Base-by-base conservation (phyloP, 495 filamentous ascomycete species). In the Neurospora sp. region DNA sequence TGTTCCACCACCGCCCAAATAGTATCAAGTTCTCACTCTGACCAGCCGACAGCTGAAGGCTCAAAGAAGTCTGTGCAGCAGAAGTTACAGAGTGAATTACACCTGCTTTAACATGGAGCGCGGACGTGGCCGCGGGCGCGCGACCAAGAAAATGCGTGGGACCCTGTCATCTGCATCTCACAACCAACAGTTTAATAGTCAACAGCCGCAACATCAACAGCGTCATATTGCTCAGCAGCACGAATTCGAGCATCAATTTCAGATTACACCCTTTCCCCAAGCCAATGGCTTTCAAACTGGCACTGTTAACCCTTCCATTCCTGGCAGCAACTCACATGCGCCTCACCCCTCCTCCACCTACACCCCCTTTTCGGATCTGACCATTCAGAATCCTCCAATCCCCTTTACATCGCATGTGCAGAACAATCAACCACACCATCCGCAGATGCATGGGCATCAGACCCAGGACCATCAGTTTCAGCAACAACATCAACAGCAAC, bases 91-190 rank as follows among this genome's bases (percentile, higher is more conserved):
- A 76, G 74, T 79, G 77, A 76, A 68, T 75, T 78, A 74, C 73
- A 77, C 40, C 76, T 40, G 39, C 41, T 9, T 6, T 31, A 40
- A 69, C 14, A 81, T 79, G 78, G 79, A 81, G 61, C 78, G 79
- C 59, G 79, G 78, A 39, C 78, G 78, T 61, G 74, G 73, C 48
- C 76, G 79, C 68, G 78, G 76, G 69, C 79, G 79, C 75, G 77
- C 73, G 70, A 73, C 78, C 71, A 80, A 80, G 76, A 76, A 78
- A 20, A 59, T 71, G 74, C 78, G 78, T 69, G 77, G 70, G 53
- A 73, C 74, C 31, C 68, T 76, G 10, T 72, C 75, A 42, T 74
- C 45, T 35, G 68, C 70, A 68, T 70, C 75, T 71, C 75, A 74
- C 70, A 41, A 44, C 8, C 71, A 69, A 10, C 42, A 35, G 35